These are phyloP conservation scores for Coemansia sp. DNA, from an alignment of 192 early-diverging fungal species.

Conservation along the genomic window DNA sequence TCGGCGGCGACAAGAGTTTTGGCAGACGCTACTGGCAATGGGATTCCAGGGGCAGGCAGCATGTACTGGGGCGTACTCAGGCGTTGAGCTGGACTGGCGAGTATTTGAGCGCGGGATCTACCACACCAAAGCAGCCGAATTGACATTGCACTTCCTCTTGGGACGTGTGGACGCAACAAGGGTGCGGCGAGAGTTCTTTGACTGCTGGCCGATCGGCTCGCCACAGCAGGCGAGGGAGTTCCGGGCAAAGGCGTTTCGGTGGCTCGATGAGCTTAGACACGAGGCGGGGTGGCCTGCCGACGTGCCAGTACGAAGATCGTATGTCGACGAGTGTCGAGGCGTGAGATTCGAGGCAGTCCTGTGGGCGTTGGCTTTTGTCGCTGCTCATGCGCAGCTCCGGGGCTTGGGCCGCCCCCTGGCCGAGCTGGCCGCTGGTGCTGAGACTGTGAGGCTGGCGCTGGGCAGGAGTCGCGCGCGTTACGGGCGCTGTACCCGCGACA, in stretches of 20 bases:
- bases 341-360: slow-evolving; percentile 42
- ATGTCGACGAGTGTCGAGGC: slow-evolving; percentile 53
- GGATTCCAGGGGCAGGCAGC: slow-evolving; percentile 37
- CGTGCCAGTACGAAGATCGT: slow-evolving; percentile 49
- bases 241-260: slow-evolving; percentile 58
- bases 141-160: slow-evolving; percentile 61
- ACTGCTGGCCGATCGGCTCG: slow-evolving; percentile 62
- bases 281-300: slow-evolving; percentile 22
- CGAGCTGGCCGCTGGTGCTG: not conserved
- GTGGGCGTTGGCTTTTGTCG: slow-evolving; percentile 28
- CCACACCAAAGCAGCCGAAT: slow-evolving; percentile 60
- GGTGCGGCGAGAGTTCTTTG: slow-evolving; percentile 50
- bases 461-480: slow-evolving; percentile 27
- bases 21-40: slow-evolving; percentile 44
- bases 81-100: slow-evolving; percentile 48
- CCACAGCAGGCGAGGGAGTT: slow-evolving; percentile 61
- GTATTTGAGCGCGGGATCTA: slow-evolving; percentile 61
- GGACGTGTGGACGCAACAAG: slow-evolving; percentile 38
- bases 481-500: slow-evolving; percentile 36
- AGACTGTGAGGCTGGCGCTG: not conserved
- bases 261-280: slow-evolving; percentile 56
- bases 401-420: not conserved
- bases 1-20: slow-evolving; percentile 34
- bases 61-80: slow-evolving; percentile 46
- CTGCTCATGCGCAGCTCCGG: slow-evolving; percentile 14